Conservation (phyloP, 2,329 filamentous ascomycete species). For the Ceratocystis huliohia region DNA sequence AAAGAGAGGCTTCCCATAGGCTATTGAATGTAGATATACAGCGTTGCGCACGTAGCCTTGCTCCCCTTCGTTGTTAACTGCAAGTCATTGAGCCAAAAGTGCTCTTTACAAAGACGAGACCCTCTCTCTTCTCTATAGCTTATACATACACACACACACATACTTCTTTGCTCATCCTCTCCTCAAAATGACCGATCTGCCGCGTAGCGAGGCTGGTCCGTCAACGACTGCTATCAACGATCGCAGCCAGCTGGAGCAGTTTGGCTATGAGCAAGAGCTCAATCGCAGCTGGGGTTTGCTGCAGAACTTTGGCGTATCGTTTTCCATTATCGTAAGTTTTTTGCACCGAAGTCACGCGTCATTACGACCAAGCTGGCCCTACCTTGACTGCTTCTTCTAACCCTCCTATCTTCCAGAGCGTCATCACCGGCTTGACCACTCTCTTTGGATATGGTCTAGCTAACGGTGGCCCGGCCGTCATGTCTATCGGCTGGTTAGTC, state of each 20-base stretch:
- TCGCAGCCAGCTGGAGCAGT: conserved; percentile 38
- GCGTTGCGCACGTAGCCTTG: no score
- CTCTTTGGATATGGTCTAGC: conserved; percentile 44
- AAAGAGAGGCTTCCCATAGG: no score
- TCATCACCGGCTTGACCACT: conserved; percentile 48
- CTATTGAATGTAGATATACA: no score
- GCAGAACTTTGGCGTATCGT: conserved; percentile 50
- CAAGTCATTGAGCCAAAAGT: no score
- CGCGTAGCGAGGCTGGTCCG: conserved; percentile 15
- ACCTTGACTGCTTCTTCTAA: neutral
- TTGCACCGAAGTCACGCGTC: neutral
- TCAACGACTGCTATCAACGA: conserved; percentile 29
- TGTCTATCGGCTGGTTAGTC: conserved; percentile 43
- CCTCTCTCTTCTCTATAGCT: no score
- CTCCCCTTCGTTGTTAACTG: no score
- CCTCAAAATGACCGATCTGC: conserved; percentile 2
- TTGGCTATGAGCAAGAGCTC: conserved; percentile 38
- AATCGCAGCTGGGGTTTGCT: conserved; percentile 44
- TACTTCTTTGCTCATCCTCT: neutral
- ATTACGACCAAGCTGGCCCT: neutral
- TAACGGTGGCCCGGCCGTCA: conserved; percentile 44
- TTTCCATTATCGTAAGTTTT: conserved; percentile 44
- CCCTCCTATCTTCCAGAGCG: conserved; percentile 31
- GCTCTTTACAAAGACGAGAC: no score
- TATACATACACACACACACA: neutral